phyloP scores from a whole-genome alignment of 108 stramenopile species.

The Skeletonema marinoi region DNA sequence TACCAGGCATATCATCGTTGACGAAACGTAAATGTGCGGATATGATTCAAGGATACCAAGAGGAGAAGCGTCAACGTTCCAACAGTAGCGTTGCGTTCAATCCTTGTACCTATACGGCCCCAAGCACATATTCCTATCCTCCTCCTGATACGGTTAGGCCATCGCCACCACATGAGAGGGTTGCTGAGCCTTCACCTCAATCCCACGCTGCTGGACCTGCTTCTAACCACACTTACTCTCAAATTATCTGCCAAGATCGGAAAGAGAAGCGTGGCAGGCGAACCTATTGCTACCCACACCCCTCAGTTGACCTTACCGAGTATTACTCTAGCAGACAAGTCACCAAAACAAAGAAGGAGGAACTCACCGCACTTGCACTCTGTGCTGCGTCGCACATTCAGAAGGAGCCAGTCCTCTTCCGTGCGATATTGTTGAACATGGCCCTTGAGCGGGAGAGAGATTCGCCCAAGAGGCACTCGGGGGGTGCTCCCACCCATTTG shows the following conservation, averaged over 20 bases:
- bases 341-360: slow-evolving; percentile 5
- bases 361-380: slow-evolving; percentile 2
- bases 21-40: not conserved
- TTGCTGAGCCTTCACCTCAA: not conserved
- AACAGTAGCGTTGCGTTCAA: not conserved
- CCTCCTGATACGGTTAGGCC: not conserved
- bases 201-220: not conserved
- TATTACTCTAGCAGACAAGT: slow-evolving; percentile 4
- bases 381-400: slow-evolving; percentile 8
- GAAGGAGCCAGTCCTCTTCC: slow-evolving; percentile 9
- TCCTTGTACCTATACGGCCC: not conserved
- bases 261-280: not conserved
- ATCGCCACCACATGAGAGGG: not conserved
- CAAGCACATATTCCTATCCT: not conserved
- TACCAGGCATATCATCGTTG: not conserved
- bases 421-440: slow-evolving; percentile 31
- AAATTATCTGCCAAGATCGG: not conserved
- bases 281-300: not conserved
- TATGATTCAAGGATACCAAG: not conserved
- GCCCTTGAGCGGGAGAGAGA: slow-evolving; percentile 22
- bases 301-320: slow-evolving; percentile 6
- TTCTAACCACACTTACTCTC: not conserved
- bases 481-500: not conserved
- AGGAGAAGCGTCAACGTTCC: not conserved
- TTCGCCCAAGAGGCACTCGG: slow-evolving; percentile 6